Conservation (phyloP, 768 basidiomycete genomes). For the Multifurca ochricompacta region DNA sequence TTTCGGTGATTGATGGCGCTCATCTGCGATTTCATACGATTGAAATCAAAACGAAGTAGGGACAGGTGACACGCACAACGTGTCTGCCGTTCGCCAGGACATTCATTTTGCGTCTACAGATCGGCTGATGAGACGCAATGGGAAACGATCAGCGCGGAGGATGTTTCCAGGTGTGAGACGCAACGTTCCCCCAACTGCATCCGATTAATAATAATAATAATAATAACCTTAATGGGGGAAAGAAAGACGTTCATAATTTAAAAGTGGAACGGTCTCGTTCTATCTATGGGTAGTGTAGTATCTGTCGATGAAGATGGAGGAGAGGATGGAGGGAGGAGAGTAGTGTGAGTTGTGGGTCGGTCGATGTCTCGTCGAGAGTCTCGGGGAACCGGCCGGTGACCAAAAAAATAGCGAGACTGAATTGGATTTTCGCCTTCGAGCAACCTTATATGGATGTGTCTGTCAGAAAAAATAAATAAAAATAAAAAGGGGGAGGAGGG, state of each 20-base stretch:
- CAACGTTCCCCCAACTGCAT: background rate
- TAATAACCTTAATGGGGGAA: too few species aligned
- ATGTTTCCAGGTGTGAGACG: background rate
- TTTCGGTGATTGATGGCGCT: slow-evolving; percentile 5
- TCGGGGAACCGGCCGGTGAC: slow-evolving; percentile 13
- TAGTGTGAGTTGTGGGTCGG: too few species aligned
- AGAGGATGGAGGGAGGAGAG: too few species aligned
- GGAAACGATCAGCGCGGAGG: slow-evolving; percentile 8
- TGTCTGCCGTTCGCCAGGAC: slow-evolving; percentile 10
- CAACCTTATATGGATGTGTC: slow-evolving; percentile 17
- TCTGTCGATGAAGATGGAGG: too few species aligned
- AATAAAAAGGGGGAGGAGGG: too few species aligned
- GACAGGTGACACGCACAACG: slow-evolving; percentile 3
- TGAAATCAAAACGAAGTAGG: background rate
- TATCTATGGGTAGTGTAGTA: too few species aligned
- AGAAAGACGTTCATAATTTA: too few species aligned
- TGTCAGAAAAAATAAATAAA: too few species aligned
- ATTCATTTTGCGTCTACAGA: slow-evolving; percentile 14
- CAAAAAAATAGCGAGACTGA: slow-evolving; percentile 19
- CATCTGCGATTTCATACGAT: background rate
- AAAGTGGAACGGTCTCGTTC: too few species aligned
- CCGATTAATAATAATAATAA: too few species aligned
- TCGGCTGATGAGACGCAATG: slow-evolving; percentile 13
- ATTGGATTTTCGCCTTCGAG: slow-evolving; percentile 21
- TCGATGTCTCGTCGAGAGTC: background rate